Percentiles rank a stretch among this genome's conserved stretches.
Conservation (phyloP, 2,329 filamentous ascomycete genomes). For the Colletotrichum lini region DNA sequence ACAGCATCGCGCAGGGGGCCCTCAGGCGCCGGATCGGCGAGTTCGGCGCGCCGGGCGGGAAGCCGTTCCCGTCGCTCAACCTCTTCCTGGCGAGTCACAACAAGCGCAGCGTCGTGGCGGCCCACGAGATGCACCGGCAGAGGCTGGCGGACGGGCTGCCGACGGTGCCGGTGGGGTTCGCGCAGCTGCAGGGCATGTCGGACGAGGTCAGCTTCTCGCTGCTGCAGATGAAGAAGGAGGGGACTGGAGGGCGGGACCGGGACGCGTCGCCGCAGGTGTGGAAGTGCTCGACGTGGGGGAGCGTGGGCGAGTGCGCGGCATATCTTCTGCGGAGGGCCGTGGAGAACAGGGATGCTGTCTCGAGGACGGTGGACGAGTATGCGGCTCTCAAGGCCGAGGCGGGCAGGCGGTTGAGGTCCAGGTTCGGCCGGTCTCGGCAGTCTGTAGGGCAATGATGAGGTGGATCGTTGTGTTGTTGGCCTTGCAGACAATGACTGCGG, state of each 20-base stretch:
- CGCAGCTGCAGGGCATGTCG: slow-evolving; percentile 77
- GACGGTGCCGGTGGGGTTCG: slow-evolving; percentile 57
- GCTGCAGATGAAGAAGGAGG: slow-evolving; percentile 45
- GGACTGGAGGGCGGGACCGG: background rate
- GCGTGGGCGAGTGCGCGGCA: slow-evolving; percentile 47
- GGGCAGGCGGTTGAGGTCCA: slow-evolving; percentile 49
- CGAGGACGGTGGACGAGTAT: slow-evolving; percentile 50
- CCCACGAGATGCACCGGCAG: slow-evolving; percentile 71
- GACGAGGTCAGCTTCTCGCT: slow-evolving; percentile 86
- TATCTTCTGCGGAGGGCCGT: slow-evolving; percentile 47
- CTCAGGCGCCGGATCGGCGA: slow-evolving; percentile 74
- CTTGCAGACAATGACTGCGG: too few species aligned
- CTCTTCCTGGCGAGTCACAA: slow-evolving; percentile 92
- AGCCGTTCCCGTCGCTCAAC: slow-evolving; percentile 68
- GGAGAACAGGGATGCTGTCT: slow-evolving; percentile 53
- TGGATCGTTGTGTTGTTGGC: slow-evolving; percentile 5
- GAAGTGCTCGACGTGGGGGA: slow-evolving; percentile 51
- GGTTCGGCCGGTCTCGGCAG: slow-evolving; percentile 15
- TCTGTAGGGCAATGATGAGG: slow-evolving; percentile 13
- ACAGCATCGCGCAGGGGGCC: slow-evolving; percentile 77
- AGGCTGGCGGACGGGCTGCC: slow-evolving; percentile 62
- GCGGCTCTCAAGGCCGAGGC: slow-evolving; percentile 49
- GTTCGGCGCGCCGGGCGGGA: slow-evolving; percentile 46
- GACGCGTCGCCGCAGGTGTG: slow-evolving; percentile 42
- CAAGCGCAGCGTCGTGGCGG: slow-evolving; percentile 61